Evolutionary conservation across 305 asterid genomes (phyloP).

Genomic region (Coffea humblotiana): DNA sequence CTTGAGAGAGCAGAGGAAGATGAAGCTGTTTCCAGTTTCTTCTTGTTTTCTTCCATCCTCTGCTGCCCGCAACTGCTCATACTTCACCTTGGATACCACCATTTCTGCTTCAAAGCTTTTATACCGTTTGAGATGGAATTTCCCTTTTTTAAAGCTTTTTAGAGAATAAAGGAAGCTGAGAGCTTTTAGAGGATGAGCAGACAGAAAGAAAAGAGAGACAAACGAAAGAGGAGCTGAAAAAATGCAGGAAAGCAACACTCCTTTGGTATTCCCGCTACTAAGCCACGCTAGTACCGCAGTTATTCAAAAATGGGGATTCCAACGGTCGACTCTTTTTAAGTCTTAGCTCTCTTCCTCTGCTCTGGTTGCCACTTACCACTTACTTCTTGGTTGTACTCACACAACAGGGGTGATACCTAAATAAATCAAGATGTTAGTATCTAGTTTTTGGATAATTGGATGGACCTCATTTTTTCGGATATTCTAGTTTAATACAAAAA

Average conservation of each 20-base stretch:
- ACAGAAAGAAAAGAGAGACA: background rate
- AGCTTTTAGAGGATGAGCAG: background rate
- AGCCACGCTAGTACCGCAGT: background rate
- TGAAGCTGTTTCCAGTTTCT: slow-evolving; percentile 76
- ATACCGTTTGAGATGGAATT: background rate
- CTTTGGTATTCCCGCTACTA: background rate
- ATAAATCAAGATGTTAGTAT: too few relatives aligned
- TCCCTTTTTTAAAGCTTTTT: background rate
- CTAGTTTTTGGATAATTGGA: too few relatives aligned
- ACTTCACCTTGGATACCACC: slow-evolving; percentile 57
- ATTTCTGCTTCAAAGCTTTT: slow-evolving; percentile 20
- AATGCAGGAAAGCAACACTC: too few relatives aligned
- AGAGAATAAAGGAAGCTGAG: background rate
- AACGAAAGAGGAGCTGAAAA: too few relatives aligned
- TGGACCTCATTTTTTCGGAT: too few relatives aligned
- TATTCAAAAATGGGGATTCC: slow-evolving; percentile 9
- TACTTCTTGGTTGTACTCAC: too few relatives aligned
- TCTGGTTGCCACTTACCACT: too few relatives aligned
- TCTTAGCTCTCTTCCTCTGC: background rate
- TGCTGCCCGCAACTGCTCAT: slow-evolving; percentile 61
- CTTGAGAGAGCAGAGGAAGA: slow-evolving; percentile 74
- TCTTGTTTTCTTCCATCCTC: slow-evolving; percentile 86
- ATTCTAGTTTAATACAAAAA: too few relatives aligned
- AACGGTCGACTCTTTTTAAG: background rate
- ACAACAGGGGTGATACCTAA: too few relatives aligned